Percentiles rank a stretch among this genome's conserved stretches.
Conservation (phyloP, 257 asterid species). For the Capsicum baccatum region DNA sequence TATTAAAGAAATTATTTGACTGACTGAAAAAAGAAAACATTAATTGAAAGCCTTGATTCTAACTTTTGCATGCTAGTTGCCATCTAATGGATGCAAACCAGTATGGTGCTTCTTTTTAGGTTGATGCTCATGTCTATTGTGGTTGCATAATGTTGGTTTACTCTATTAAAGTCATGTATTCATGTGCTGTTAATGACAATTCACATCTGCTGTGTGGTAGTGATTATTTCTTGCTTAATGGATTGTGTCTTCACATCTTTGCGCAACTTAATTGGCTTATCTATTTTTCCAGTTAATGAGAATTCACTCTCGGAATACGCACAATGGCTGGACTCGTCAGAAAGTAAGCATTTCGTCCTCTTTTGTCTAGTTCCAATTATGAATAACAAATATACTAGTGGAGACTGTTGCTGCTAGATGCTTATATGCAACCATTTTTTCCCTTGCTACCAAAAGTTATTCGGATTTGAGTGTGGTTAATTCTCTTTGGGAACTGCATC, state of each 20-base stretch:
- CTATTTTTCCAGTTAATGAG: conserved; percentile 58
- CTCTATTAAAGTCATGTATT: neutral
- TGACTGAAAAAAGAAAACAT: neutral
- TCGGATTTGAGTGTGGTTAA: neutral
- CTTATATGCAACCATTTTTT: neutral
- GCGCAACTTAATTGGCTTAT: conserved; percentile 23
- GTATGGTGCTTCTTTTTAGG: conserved; percentile 11
- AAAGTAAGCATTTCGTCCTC: conserved; percentile 58
- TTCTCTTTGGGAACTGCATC: conserved; percentile 17
- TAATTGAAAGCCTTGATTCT: neutral
- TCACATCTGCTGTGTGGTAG: neutral
- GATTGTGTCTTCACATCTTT: neutral
- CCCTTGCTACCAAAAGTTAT: neutral
- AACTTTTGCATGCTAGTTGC: neutral
- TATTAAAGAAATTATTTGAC: neutral
- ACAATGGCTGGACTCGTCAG: conserved; percentile 88
- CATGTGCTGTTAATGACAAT: conserved; percentile 5
- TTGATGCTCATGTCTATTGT: neutral
- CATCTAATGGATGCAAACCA: neutral
- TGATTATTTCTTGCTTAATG: neutral
- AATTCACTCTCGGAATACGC: conserved; percentile 81
- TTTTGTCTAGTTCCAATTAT: neutral
- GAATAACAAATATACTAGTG: neutral
- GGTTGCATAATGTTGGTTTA: conserved; percentile 14
- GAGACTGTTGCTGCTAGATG: neutral